A percentile compares a stretch with the other conserved stretches of the same genome.
These are phyloP conservation scores for Ramaria rubella DNA, from an alignment of 768 basidiomycete genomes.

Conservation along the genomic window DNA sequence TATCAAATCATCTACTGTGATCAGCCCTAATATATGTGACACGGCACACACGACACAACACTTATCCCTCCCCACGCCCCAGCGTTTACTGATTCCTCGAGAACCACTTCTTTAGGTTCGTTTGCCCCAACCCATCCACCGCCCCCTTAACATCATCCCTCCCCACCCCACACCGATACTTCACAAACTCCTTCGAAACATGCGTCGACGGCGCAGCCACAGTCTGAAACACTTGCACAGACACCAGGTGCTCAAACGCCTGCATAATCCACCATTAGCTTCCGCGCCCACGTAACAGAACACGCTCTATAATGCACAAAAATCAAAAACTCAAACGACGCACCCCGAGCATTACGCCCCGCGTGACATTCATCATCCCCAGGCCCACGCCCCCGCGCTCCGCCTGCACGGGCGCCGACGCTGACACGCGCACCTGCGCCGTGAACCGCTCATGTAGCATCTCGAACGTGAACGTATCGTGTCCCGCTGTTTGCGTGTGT, in stretches of 20 bases:
- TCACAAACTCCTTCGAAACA: slow-evolving; percentile 62
- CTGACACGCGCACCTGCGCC: slow-evolving; percentile 64
- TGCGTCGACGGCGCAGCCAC: slow-evolving; percentile 41
- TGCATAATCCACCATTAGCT: slow-evolving; percentile 24
- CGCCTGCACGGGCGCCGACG: slow-evolving; percentile 67
- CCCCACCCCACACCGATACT: slow-evolving; percentile 61
- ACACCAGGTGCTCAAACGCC: slow-evolving; percentile 72
- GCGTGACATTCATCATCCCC: slow-evolving; percentile 63
- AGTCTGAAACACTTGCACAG: slow-evolving; percentile 49
- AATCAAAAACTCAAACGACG: slow-evolving; percentile 11
- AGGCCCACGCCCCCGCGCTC: slow-evolving; percentile 50
- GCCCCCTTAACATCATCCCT: slow-evolving; percentile 61
- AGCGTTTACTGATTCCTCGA: slow-evolving; percentile 49
- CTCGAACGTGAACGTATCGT: slow-evolving; percentile 81
- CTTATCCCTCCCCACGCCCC: too few relatives aligned
- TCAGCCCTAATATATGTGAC: too few relatives aligned
- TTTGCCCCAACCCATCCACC: slow-evolving; percentile 59
- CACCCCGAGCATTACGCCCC: slow-evolving; percentile 64
- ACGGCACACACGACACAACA: too few relatives aligned
- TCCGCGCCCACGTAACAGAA: too few relatives aligned
- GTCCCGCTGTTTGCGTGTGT: slow-evolving; percentile 71
- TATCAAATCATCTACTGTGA: too few relatives aligned
- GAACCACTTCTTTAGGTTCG: slow-evolving; percentile 74
- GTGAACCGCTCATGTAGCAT: slow-evolving; percentile 80
- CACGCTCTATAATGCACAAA: too few relatives aligned